phyloP scores from a whole-genome alignment of 495 filamentous ascomycete genomes.

The Trichoderma parareesei region DNA sequence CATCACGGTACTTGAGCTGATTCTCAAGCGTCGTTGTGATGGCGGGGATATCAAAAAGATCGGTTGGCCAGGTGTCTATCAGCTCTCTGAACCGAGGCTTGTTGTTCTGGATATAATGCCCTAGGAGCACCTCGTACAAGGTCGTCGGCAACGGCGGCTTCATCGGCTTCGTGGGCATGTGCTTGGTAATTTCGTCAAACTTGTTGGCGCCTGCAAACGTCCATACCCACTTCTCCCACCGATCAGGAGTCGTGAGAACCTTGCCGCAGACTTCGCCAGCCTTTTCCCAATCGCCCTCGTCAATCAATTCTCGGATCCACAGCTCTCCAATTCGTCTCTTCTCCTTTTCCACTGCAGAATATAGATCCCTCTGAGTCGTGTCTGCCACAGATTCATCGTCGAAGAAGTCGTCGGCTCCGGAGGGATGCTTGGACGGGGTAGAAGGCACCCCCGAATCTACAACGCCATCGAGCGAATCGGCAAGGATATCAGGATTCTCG shows the following conservation, averaged over 20 bases:
- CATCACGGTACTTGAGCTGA: slow-evolving; percentile 59
- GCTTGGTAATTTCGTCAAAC: slow-evolving; percentile 79
- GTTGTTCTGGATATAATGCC: slow-evolving; percentile 72
- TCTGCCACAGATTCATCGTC: slow-evolving; percentile 63
- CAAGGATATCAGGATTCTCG: slow-evolving; percentile 67
- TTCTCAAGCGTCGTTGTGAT: slow-evolving; percentile 65
- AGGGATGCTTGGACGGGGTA: slow-evolving; percentile 41
- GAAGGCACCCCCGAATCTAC: slow-evolving; percentile 26
- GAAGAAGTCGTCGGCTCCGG: slow-evolving; percentile 61
- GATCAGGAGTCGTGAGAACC: slow-evolving; percentile 65
- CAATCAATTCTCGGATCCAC: slow-evolving; percentile 80
- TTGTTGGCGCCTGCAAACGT: slow-evolving; percentile 75
- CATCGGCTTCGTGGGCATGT: slow-evolving; percentile 66
- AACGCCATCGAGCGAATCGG: slow-evolving; percentile 27
- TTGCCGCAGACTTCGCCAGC: slow-evolving; percentile 73
- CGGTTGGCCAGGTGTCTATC: slow-evolving; percentile 76
- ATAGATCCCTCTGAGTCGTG: slow-evolving; percentile 40
- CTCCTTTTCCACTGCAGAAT: slow-evolving; percentile 71
- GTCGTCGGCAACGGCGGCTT: slow-evolving; percentile 72
- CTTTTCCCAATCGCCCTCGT: slow-evolving; percentile 60
- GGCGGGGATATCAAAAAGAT: slow-evolving; percentile 67
- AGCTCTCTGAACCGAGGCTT: slow-evolving; percentile 62
- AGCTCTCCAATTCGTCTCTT: slow-evolving; percentile 87
- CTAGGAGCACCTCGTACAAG: slow-evolving; percentile 78
- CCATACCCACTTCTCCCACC: slow-evolving; percentile 95